A percentile compares a stretch with the other conserved stretches of the same genome.
These are phyloP conservation scores for Grigorovia transvaalensis DNA, from an alignment of 805 yeast genomes.

Conservation along the genomic window DNA sequence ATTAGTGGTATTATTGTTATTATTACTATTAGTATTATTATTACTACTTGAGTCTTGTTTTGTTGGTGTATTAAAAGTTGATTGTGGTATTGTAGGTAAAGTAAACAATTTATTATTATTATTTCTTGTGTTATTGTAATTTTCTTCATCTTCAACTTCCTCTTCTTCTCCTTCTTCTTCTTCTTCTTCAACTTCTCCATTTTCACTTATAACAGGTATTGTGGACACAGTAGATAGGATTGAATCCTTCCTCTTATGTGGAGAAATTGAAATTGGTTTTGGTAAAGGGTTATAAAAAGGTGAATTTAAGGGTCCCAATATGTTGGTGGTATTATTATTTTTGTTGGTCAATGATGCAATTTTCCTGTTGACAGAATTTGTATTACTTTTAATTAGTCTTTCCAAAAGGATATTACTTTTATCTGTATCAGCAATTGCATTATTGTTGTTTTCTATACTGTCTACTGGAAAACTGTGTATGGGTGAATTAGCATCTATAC, in stretches of 20 bases:
- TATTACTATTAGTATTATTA: neutral
- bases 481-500: neutral
- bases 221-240: conserved; percentile 26
- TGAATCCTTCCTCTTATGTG: conserved; percentile 21
- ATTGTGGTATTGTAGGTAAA: conserved; percentile 24
- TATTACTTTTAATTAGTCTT: neutral
- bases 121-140: neutral
- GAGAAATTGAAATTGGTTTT: conserved; percentile 1
- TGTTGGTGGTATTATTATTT: neutral
- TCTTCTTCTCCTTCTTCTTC: no score
- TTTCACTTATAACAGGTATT: conserved; percentile 20
- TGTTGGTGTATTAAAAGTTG: conserved; percentile 19
- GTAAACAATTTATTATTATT: conserved; percentile 8
- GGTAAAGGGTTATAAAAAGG: conserved; percentile 4
- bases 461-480: neutral
- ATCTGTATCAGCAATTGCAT: neutral
- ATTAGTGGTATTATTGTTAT: neutral
- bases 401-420: neutral
- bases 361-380: neutral
- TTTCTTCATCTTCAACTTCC: no score
- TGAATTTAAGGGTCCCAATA: conserved; percentile 3
- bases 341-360: neutral
- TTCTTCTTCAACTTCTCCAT: conserved; percentile 7
- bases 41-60: conserved; percentile 2
- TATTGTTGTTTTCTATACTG: neutral